Evolutionary conservation across 306 rosid species (phyloP), one percentile per base, ranked within the genome.

Genomic region (Cucurbita ficifolia): DNA sequence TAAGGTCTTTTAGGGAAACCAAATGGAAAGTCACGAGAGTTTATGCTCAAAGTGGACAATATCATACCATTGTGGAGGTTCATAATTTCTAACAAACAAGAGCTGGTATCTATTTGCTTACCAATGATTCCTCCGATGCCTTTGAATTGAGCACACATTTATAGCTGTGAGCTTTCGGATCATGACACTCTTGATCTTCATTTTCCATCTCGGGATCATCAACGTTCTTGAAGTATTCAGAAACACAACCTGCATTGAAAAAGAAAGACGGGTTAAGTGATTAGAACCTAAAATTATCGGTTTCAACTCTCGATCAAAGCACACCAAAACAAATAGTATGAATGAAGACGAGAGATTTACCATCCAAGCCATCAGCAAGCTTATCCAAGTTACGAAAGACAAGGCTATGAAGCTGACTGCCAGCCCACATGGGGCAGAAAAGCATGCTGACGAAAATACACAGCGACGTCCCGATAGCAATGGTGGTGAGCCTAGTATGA

Each of bases 361-460:
- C 84, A 70, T 91, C 83, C 16, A 94, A 56, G 74, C 97, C 88
- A 72, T 78, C 70, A 22, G 94, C 87, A 4, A 91, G 83, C 45
- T 91, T 94, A 83, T 94, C 92, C 77, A 94, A 82, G 75, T 94
- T 91, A 2, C 77, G 54, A 5, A 81, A 79, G 72, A 79, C 80
- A n/a, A 88, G 81, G 76, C 29, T 43, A 65, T 73, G 53, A 70
- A 91, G 99, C 73, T 94, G 92, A 48, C 70, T 70, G 75, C 99
- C 97, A 42, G 99, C 97, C 99, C 97, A 94, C n/a, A 90, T 56
- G 70, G 99, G 99, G 19, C 84, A 75, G 78, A 94, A 57, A 33
- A 77, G 62, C 13, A 82, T 39, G 83, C 86, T 91, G 2, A 88
- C 79, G 2, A 84, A 49, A 7, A 86, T 73, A 82, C 97, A 91